Percentiles rank a stretch among this genome's conserved stretches.
phyloP scores from a whole-genome alignment of 306 rosid genomes.

The Benincasa hispida region DNA sequence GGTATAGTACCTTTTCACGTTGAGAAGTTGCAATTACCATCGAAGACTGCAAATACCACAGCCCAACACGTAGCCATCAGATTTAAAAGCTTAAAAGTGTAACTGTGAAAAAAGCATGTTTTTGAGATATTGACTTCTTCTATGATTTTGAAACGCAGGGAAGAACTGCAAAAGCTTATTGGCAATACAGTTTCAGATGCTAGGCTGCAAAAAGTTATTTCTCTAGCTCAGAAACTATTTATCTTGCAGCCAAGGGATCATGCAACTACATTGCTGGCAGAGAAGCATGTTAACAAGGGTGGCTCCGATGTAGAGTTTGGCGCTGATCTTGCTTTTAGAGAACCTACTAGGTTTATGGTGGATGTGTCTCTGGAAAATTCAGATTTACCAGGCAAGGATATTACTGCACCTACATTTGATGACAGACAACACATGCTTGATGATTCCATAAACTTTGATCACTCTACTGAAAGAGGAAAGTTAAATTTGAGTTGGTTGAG shows the following conservation, averaged over 20 bases:
- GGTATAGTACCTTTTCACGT: neutral
- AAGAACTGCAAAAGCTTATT: conserved; percentile 50
- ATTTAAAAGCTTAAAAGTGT: neutral
- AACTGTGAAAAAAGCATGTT: neutral
- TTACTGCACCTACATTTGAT: conserved; percentile 26
- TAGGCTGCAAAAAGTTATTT: conserved; percentile 52
- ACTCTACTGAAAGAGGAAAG: conserved; percentile 22
- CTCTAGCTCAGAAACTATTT: conserved; percentile 43
- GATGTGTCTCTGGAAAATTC: conserved; percentile 59
- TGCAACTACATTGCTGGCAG: conserved; percentile 14
- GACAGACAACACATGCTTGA: conserved; percentile 23
- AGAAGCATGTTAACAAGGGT: conserved; percentile 20
- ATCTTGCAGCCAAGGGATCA: conserved; percentile 46
- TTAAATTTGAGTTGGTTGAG: conserved; percentile 62
- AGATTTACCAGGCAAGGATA: conserved; percentile 43
- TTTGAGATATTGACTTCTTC: conserved; percentile 7
- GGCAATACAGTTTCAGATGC: conserved; percentile 55
- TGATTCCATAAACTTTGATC: conserved; percentile 8
- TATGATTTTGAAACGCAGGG: conserved; percentile 32
- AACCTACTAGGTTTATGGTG: conserved; percentile 72
- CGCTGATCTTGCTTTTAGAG: conserved; percentile 61
- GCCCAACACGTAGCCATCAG: neutral
- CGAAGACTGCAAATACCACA: neutral
- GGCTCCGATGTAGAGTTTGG: conserved; percentile 56
- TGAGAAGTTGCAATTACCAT: neutral